Percentiles rank a stretch among this genome's conserved stretches.
Evolutionary conservation across 805 yeast genomes (phyloP).

Genomic region (Huiozyma sinensis): DNA sequence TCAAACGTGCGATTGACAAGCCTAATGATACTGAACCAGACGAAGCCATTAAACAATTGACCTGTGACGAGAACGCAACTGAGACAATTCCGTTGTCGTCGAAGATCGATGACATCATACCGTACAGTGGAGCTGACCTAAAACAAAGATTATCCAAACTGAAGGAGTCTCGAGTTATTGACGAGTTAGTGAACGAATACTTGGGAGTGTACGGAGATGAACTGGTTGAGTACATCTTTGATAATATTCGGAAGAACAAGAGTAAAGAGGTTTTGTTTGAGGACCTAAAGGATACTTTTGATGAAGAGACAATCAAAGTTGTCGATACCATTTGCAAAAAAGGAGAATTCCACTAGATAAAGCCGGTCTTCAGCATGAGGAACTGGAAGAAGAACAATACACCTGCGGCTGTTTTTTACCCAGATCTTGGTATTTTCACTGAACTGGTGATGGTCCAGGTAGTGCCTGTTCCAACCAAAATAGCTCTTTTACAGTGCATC

Average conservation of each 20-base stretch:
- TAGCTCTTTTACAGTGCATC: no score
- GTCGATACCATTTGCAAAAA: constrained; percentile 22
- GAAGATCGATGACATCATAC: neutral
- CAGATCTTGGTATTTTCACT: no score
- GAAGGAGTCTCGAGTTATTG: constrained; percentile 15
- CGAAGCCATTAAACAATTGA: neutral
- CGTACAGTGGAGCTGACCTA: constrained; percentile 10
- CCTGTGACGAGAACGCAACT: neutral
- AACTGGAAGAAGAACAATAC: no score
- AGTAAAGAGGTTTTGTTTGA: constrained; percentile 13
- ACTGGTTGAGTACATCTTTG: constrained; percentile 24
- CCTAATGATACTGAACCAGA: constrained; percentile 3
- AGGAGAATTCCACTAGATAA: constrained; percentile 3
- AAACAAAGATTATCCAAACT: constrained; percentile 8
- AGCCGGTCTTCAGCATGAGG: no score
- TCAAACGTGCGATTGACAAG: constrained; percentile 15
- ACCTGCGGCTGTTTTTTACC: no score
- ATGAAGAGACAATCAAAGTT: constrained; percentile 22
- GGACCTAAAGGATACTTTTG: constrained; percentile 26
- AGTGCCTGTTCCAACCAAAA: no score
- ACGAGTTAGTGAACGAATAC: constrained; percentile 24
- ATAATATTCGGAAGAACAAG: constrained; percentile 19
- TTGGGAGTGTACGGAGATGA: constrained; percentile 27
- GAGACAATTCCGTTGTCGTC: neutral
- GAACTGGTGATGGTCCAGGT: no score